phyloP scores from a whole-genome alignment of 1,284 basidiomycete genomes.

The Ustilago esculenta region DNA sequence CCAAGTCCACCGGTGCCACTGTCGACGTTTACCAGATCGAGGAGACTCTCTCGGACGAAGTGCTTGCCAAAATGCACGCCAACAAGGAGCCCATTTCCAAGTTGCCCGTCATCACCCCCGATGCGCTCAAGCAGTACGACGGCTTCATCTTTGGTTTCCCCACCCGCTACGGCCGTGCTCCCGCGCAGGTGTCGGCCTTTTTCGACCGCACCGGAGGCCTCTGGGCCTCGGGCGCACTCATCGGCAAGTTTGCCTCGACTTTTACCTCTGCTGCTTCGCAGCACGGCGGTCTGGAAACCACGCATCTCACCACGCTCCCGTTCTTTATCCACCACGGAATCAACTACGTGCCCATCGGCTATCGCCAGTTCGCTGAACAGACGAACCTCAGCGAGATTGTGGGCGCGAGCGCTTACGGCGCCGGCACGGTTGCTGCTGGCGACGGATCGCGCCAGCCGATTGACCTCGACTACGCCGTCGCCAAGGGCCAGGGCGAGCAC shows the following conservation, averaged over 20 bases:
- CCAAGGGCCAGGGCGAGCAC: conserved; percentile 46
- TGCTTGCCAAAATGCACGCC: conserved; percentile 81
- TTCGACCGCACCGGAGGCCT: conserved; percentile 79
- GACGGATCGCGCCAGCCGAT: conserved; percentile 49
- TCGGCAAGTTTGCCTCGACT: conserved; percentile 80
- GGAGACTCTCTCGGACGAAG: conserved; percentile 83
- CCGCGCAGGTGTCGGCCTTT: conserved; percentile 71
- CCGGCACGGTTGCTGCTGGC: conserved; percentile 50
- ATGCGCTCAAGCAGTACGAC: conserved; percentile 73
- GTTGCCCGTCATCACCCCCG: conserved; percentile 78
- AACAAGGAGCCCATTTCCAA: conserved; percentile 69
- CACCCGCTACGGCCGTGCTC: conserved; percentile 68
- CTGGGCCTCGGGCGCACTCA: conserved; percentile 78
- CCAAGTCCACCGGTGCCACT: conserved; percentile 77
- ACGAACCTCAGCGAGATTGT: conserved; percentile 34
- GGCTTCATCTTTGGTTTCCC: conserved; percentile 74
- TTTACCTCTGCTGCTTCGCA: conserved; percentile 74
- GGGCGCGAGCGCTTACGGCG: conserved; percentile 50
- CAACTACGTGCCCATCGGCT: conserved; percentile 51
- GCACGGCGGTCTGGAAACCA: conserved; percentile 66
- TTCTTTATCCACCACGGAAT: conserved; percentile 59
- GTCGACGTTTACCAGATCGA: conserved; percentile 79
- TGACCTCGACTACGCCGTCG: conserved; percentile 40
- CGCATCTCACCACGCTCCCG: conserved; percentile 55
- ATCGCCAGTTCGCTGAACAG: conserved; percentile 26